These are phyloP conservation scores for Ceratobasidium papillatum DNA, from an alignment of 1,284 basidiomycete genomes.

Conservation along the genomic window DNA sequence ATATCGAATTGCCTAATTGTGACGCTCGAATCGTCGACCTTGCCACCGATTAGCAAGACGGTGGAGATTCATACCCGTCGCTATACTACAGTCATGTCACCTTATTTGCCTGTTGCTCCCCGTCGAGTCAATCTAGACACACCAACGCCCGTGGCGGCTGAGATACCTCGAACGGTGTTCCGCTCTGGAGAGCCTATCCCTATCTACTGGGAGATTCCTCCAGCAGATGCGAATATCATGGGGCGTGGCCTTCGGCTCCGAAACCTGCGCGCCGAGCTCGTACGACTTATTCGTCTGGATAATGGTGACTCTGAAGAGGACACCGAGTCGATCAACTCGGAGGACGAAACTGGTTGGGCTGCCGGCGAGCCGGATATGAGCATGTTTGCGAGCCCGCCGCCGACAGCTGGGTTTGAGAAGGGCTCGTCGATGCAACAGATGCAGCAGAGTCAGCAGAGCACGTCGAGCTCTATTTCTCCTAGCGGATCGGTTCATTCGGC, in stretches of 20 bases:
- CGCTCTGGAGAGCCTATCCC: constrained; percentile 73
- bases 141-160: constrained; percentile 70
- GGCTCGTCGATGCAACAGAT: constrained; percentile 24
- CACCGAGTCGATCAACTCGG: constrained; percentile 44
- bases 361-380: constrained; percentile 25
- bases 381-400: constrained; percentile 18
- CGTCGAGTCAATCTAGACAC: constrained; percentile 64
- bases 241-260: constrained; percentile 72
- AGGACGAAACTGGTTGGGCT: constrained; percentile 32
- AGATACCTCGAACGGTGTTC: constrained; percentile 75
- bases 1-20: constrained; percentile 72
- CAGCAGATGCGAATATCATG: constrained; percentile 69
- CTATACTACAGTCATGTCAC: constrained; percentile 68
- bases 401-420: constrained; percentile 24
- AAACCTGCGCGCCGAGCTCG: constrained; percentile 76
- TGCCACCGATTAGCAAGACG: constrained; percentile 61
- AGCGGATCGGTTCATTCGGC: constrained; percentile 43
- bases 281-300: constrained; percentile 55
- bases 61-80: constrained; percentile 74
- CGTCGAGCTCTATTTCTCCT: constrained; percentile 23
- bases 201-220: constrained; percentile 77
- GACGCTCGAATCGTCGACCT: constrained; percentile 61
- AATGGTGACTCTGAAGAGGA: constrained; percentile 48
- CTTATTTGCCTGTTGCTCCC: constrained; percentile 64
- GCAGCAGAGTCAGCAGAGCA: constrained; percentile 6